Base-by-base conservation (phyloP, 768 basidiomycete genomes). In the Dictyophora rubrovolvata region DNA sequence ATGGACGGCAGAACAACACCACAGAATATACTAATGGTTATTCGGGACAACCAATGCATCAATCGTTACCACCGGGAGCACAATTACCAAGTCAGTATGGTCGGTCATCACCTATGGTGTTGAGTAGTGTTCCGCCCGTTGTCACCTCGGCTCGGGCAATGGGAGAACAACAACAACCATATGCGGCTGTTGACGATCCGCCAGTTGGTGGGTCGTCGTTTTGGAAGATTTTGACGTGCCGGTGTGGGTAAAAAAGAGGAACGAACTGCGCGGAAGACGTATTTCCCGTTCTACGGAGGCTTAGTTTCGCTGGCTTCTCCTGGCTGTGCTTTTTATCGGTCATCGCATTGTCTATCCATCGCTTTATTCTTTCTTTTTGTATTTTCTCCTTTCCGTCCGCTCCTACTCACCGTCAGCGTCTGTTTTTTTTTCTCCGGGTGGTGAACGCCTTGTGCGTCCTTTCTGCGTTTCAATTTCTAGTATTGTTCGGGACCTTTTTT, bases 41-140 rank as follows among this genome's bases (percentile, higher is more conserved):
- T 42, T 12, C 42, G 42, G 42, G 42, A 42, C 42, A 42, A 42
- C 42, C 12, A 42, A 9, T 42, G n/a, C 42, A 12, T 42, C 42
- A 42, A 42, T 12, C n/a, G 11, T 42, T 42, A 42, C 42, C 11
- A 12, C n/a, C 42, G 42, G 42, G 42, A 14, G n/a, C 48, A 81
- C 74, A 60, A 42, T 2, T 42, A 12, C 42, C 42, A 42, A 80
- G 79, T 65, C 79, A 74, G 57, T 91, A 91, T 65, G 86, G 86
- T n/a, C 81, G 87, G 54, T 79, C 81, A 28, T 90, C 89, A 46
- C 89, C 88, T 17, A 92, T 92, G 89, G 80, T 89, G 56, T 79
- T 86, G 23, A 83, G 76, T 42, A 48, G 28, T 48, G 86, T 79
- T 33, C 84, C 84, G 56, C 86, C 85, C 23, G 86, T 86, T 34